These are phyloP conservation scores for Calvatia gigantea DNA, from an alignment of 768 basidiomycete species.

Conservation along the genomic window DNA sequence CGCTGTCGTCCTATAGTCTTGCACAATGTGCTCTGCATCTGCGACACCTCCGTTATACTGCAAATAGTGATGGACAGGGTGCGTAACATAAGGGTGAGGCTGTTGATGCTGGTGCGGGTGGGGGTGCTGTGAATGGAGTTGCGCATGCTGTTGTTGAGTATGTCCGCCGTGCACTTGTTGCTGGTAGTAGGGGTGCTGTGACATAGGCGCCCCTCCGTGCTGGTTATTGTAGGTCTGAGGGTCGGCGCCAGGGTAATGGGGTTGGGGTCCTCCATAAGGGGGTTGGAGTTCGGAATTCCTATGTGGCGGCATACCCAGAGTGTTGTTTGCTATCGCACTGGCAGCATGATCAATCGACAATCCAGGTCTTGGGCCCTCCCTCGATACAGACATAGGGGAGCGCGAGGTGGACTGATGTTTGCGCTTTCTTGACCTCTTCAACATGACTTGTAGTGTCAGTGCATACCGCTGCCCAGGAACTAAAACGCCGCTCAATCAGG, in stretches of 20 bases:
- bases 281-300: constrained; percentile 51
- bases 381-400: constrained; percentile 50
- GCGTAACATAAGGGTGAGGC: constrained; percentile 20
- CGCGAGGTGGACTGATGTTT: constrained; percentile 51
- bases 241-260: constrained; percentile 26
- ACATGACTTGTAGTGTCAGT: constrained; percentile 82
- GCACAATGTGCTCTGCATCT: constrained; percentile 70
- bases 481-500: constrained; percentile 24
- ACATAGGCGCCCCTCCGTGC: constrained; percentile 14
- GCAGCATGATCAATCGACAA: constrained; percentile 41
- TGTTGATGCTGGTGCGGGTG: constrained; percentile 23
- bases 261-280: constrained; percentile 45
- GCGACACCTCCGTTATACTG: constrained; percentile 19
- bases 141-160: constrained; percentile 9
- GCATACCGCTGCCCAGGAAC: constrained; percentile 95
- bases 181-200: constrained; percentile 21
- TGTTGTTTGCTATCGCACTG: constrained; percentile 22
- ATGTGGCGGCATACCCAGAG: constrained; percentile 28
- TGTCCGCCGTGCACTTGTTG: constrained; percentile 15
- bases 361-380: constrained; percentile 26
- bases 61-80: constrained; percentile 15
- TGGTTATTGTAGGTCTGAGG: constrained; percentile 25
- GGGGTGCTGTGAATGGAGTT: constrained; percentile 13
- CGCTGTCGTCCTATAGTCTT: constrained; percentile 67
- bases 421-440: constrained; percentile 72